These are phyloP conservation scores for Fonsecaea monophora DNA, from an alignment of 2,329 filamentous ascomycete genomes.

Conservation along the genomic window DNA sequence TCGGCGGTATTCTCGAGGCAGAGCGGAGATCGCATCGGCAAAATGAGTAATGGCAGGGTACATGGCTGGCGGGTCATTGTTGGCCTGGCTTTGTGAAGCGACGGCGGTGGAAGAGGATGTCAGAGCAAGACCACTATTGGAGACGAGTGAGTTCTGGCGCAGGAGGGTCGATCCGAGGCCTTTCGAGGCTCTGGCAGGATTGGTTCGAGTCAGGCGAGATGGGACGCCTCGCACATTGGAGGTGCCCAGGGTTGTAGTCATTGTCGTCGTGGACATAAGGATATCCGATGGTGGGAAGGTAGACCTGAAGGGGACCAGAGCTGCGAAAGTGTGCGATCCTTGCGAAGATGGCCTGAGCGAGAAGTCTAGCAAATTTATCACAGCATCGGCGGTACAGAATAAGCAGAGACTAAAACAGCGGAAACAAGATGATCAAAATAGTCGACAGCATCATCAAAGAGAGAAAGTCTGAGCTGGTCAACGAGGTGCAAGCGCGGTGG, in stretches of 20 bases:
- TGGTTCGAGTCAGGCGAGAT: constrained; percentile 56
- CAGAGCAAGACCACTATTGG: constrained; percentile 41
- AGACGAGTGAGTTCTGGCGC: constrained; percentile 42
- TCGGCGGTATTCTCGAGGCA: constrained; percentile 92
- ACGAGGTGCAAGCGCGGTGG: constrained; percentile 6
- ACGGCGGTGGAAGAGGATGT: constrained; percentile 36
- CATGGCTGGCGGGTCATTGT: constrained; percentile 57
- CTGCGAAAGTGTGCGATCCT: constrained; percentile 25
- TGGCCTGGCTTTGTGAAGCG: constrained; percentile 14
- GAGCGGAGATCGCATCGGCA: constrained; percentile 86
- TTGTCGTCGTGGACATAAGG: constrained; percentile 38
- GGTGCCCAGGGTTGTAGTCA: constrained; percentile 39
- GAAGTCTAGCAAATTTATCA: constrained; percentile 9
- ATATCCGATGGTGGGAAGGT: constrained; percentile 6
- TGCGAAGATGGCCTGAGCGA: constrained; percentile 12
- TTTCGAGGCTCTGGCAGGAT: constrained; percentile 57
- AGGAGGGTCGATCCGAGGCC: constrained; percentile 51
- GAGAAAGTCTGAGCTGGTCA: not conserved
- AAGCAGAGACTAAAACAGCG: constrained; percentile 2
- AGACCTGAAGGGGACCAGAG: constrained; percentile 19
- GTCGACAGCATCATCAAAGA: constrained; percentile 15
- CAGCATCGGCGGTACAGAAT: constrained; percentile 10
- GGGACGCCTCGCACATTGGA: constrained; percentile 39
- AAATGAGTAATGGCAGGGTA: constrained; percentile 76
- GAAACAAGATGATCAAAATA: not conserved